phyloP scores from a whole-genome alignment of 345 rosid genomes.

The Ricinus communis region DNA sequence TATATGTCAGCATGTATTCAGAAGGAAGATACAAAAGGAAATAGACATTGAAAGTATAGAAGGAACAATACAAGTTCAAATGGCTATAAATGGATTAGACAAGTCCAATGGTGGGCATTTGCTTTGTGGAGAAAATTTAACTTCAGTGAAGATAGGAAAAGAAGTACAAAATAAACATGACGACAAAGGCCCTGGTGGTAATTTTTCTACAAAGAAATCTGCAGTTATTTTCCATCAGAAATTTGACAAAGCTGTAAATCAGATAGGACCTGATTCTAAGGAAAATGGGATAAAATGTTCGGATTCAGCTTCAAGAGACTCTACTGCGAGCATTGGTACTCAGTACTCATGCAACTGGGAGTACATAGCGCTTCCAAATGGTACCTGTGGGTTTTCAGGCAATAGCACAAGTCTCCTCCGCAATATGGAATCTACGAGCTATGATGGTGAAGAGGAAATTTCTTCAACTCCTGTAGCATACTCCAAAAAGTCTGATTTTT shows the following conservation, averaged over 20 bases:
- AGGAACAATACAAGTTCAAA: slow-evolving; percentile 50
- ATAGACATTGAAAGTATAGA: slow-evolving; percentile 67
- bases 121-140: slow-evolving; percentile 59
- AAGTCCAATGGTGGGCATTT: slow-evolving; percentile 45
- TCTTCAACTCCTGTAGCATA: slow-evolving; percentile 39
- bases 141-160: slow-evolving; percentile 57
- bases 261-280: slow-evolving; percentile 93
- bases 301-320: slow-evolving; percentile 53
- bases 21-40: slow-evolving; percentile 78
- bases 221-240: slow-evolving; percentile 95
- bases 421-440: slow-evolving; percentile 32
- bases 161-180: slow-evolving; percentile 56
- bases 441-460: slow-evolving; percentile 45
- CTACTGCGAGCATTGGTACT: slow-evolving; percentile 34
- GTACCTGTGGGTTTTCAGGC: slow-evolving; percentile 41
- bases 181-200: slow-evolving; percentile 57
- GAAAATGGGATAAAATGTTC: slow-evolving; percentile 54
- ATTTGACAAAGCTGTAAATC: slow-evolving; percentile 92
- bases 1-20: slow-evolving; percentile 93
- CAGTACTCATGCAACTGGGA: slow-evolving; percentile 42
- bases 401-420: slow-evolving; percentile 38
- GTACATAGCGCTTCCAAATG: slow-evolving; percentile 33
- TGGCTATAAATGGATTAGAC: slow-evolving; percentile 50
- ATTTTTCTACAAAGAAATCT: slow-evolving; percentile 70
- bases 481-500: slow-evolving; percentile 43